These are phyloP conservation scores for Saccharomycopsis selenospora DNA, from an alignment of 805 yeast species.

Conservation along the genomic window DNA sequence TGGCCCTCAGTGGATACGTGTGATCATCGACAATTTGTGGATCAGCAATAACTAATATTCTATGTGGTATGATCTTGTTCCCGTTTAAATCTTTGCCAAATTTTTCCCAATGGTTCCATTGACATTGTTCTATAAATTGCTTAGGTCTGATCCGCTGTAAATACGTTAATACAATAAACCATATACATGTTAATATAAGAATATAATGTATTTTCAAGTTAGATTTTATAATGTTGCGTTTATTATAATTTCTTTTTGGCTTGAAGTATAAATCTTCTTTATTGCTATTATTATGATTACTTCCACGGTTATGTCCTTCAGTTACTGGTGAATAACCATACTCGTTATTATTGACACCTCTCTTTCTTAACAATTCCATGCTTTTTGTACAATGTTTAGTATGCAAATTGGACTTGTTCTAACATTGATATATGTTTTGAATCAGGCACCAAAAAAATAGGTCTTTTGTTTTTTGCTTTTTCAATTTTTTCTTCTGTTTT, in stretches of 20 bases:
- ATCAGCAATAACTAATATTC: slow-evolving; percentile 71
- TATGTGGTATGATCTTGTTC: slow-evolving; percentile 27
- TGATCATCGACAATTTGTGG: slow-evolving; percentile 89
- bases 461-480: too few species aligned
- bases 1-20: slow-evolving; percentile 72
- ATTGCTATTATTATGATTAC: too few species aligned
- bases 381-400: too few species aligned
- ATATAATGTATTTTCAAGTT: slow-evolving; percentile 15
- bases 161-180: slow-evolving; percentile 43
- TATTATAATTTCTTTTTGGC: neutral
- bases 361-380: slow-evolving; percentile 1
- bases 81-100: slow-evolving; percentile 5
- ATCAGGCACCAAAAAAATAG: too few species aligned
- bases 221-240: neutral
- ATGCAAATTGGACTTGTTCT: too few species aligned
- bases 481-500: too few species aligned
- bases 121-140: slow-evolving; percentile 39
- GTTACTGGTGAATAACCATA: neutral
- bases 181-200: slow-evolving; percentile 28
- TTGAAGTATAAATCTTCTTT: neutral
- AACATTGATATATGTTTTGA: too few species aligned
- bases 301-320: too few species aligned
- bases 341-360: neutral
- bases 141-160: slow-evolving; percentile 48
- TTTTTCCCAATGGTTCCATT: slow-evolving; percentile 21